Evolutionary conservation across 352 stramenopile species (phyloP), one percentile per base, ranked within the genome.

Genomic region (Pythium pectinolyticum): DNA sequence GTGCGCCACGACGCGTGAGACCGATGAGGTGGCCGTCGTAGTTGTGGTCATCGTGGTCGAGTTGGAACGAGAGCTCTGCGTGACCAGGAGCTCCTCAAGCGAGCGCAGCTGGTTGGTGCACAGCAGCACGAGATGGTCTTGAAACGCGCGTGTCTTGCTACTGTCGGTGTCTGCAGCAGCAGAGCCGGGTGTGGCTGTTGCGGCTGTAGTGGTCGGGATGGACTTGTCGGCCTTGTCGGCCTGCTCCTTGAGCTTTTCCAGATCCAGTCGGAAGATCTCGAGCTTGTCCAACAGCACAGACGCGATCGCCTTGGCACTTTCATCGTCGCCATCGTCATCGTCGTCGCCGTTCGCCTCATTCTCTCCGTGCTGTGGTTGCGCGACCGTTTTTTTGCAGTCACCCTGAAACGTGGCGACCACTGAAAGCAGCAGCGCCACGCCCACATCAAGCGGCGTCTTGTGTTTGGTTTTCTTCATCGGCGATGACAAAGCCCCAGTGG

Each of bases 171-270:
- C 28, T n/a, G 5, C 22, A 27, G 34, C 48, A 1, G 19, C 22
- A 17, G 25, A 11, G 10, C 24, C 30, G 27, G n/a, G n/a, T n/a
- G 17, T 22, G 17, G 32, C 12, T 20, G 37, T 27, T 45, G 43
- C 24, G 24, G 30, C 43, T 15, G 43, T 5, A 15, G 30, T 25
- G 22, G 8, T 50, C 22, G 31, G 40, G 34, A 63, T 63, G 0
- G 43, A 17, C 2, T 17, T n/a, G n/a, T n/a, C 20, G 5, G 65
- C 53, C 31, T 68, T 82, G 17, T 70, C 67, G 15, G 77, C 70
- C 46, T 90, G 78, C 19, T 76, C 67, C 41, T 80, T 83, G 8
- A 88, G 72, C 31, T 84, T 83, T 0, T 69, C 63, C 15, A 88
- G 59, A 32, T 88, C 77, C 19, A 74, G 58, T 11, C 70, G 61